These are phyloP conservation scores for Peronospora farinosa DNA, from an alignment of 352 stramenopile genomes.

Conservation along the genomic window DNA sequence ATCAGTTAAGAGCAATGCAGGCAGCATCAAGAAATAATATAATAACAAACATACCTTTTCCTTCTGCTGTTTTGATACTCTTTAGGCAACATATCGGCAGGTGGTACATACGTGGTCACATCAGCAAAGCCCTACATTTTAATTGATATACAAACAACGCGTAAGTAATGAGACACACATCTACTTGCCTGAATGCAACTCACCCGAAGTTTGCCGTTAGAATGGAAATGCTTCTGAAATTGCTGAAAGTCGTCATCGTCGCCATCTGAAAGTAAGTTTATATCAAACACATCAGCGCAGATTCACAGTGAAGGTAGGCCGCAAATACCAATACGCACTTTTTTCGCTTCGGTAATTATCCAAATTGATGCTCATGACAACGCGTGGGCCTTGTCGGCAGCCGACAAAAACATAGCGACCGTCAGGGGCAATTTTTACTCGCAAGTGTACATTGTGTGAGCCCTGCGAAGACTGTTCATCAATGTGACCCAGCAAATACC, in stretches of 20 bases:
- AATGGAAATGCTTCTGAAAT: constrained; percentile 69
- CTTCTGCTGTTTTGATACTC: constrained; percentile 6
- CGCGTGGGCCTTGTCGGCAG: constrained; percentile 51
- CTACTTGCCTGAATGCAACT: constrained; percentile 1
- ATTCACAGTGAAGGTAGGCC: not conserved
- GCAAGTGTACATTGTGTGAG: constrained; percentile 43
- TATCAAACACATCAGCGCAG: constrained; percentile 1
- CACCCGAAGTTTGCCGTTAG: constrained; percentile 53
- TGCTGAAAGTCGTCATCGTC: constrained; percentile 78
- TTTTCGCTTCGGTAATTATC: constrained; percentile 77
- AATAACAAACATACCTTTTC: constrained; percentile 12
- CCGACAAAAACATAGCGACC: constrained; percentile 80
- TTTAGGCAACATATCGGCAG: not conserved
- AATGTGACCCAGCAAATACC: constrained; percentile 73
- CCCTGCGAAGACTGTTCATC: constrained; percentile 65
- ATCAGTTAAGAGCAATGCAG: not conserved
- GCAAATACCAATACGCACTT: constrained; percentile 34
- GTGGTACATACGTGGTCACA: constrained; percentile 41
- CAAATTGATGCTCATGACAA: constrained; percentile 80
- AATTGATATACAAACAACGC: constrained; percentile 3
- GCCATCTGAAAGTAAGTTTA: constrained; percentile 35
- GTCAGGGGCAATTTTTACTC: constrained; percentile 73
- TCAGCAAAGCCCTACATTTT: constrained; percentile 65
- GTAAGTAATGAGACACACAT: constrained; percentile 7
- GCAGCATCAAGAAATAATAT: not conserved